Percentiles rank a stretch among this genome's conserved stretches.
Conservation (phyloP, 345 rosid species). For the Pistacia atlantica region DNA sequence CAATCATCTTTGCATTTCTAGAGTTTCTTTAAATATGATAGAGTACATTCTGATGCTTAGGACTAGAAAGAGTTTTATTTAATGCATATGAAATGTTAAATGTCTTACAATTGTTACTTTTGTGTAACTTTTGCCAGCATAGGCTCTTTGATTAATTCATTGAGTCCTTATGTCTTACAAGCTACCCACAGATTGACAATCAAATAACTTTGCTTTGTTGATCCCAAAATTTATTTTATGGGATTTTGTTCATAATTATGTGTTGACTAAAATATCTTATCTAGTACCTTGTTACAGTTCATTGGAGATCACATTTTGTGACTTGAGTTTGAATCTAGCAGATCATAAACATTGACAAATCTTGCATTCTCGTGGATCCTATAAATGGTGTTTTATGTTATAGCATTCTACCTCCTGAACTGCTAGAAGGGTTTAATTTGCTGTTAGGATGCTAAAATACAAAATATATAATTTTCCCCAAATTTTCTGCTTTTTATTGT, state of each 20-base stretch:
- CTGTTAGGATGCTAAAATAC: neutral
- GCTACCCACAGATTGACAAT: neutral
- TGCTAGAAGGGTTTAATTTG: neutral
- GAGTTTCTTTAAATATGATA: neutral
- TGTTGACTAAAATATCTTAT: neutral
- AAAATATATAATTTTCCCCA: neutral
- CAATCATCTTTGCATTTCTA: neutral
- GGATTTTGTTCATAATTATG: neutral
- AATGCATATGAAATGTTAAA: neutral
- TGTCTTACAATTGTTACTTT: neutral
- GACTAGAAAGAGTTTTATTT: neutral
- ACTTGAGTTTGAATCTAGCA: neutral
- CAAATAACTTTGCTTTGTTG: neutral
- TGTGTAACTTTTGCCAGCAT: neutral
- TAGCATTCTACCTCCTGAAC: neutral
- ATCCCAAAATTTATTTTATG: neutral
- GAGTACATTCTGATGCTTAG: neutral
- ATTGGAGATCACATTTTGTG: neutral
- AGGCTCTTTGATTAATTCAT: neutral
- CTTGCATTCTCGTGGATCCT: neutral
- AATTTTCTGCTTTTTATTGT: too few relatives aligned
- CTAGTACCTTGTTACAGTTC: neutral
- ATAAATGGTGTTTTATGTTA: neutral
- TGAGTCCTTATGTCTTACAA: neutral
- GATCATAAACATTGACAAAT: neutral